phyloP scores from a whole-genome alignment of 2,329 filamentous ascomycete genomes.

The Aaosphaeria pasadenensis region DNA sequence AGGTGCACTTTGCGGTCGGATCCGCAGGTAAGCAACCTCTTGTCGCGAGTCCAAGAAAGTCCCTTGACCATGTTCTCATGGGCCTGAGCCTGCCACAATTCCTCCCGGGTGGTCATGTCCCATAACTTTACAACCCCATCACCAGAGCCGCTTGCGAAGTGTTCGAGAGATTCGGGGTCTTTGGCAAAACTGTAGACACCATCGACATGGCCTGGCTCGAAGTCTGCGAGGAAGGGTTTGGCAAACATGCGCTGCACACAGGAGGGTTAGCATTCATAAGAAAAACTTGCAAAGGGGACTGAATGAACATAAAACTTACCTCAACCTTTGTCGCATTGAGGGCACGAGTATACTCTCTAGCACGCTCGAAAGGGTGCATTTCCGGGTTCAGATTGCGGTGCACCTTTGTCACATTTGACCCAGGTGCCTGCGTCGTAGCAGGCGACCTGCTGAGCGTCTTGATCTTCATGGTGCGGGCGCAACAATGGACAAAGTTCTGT shows the following conservation, averaged over 20 bases:
- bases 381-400: conserved; percentile 76
- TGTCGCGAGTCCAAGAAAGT: conserved; percentile 82
- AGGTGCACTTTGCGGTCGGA: conserved; percentile 85
- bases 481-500: neutral
- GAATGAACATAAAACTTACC: conserved; percentile 33
- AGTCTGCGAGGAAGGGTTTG: conserved; percentile 77
- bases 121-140: conserved; percentile 94
- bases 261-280: too few relatives aligned
- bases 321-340: conserved; percentile 83
- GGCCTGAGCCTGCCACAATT: conserved; percentile 74
- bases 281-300: too few relatives aligned
- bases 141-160: conserved; percentile 46
- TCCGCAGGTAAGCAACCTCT: conserved; percentile 82
- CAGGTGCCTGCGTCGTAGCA: conserved; percentile 63
- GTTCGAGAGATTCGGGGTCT: conserved; percentile 46
- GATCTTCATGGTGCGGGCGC: conserved; percentile 30
- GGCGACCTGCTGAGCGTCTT: conserved; percentile 65
- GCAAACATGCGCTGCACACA: conserved; percentile 70
- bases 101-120: conserved; percentile 71
- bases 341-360: conserved; percentile 76
- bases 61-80: conserved; percentile 95
- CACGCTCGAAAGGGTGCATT: conserved; percentile 86
- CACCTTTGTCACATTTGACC: conserved; percentile 62
- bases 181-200: conserved; percentile 57
- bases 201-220: conserved; percentile 89